Evolutionary conservation across 495 filamentous ascomycete genomes (phyloP), one percentile per base, ranked within the genome.

Genomic region (Penicillium robsamsonii): DNA sequence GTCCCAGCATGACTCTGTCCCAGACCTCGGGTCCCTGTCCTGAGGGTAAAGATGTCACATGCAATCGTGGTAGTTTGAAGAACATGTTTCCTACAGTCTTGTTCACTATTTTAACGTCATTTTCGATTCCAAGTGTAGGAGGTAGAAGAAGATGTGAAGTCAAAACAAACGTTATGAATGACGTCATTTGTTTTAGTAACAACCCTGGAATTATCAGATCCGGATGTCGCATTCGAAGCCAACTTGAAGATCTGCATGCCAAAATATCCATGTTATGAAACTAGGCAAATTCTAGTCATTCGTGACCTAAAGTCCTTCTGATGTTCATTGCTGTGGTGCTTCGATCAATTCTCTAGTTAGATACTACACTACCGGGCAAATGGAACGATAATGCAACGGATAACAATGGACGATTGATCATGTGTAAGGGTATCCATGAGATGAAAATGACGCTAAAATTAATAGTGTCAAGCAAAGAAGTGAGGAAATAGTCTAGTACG

Each of bases 121-220:
- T 27, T 27, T 27, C 25, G 25, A 27, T 27, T 27, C 0, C 6
- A 27, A 15, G 33, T 37, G 33, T 7, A 35, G 13, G 20, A 45
- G 11, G 40, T 22, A 22, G 22, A n/a, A 29, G 9, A 31, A 31
- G n/a, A 47, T 3, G 24, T 47, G 45, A 31, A 13, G 45, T 47
- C 27, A 47, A 47, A 46, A 46, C 44, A 46, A 45, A 38, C 15
- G 7, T 38, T 15, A 17, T 3, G 2, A 31, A n/a, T 47, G 45
- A 47, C 25, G 45, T 47, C 45, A 47, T 46, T 1, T 47, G 9
- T 18, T 27, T 27, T 13, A 27, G 17, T 72, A 55, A 10, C 50
- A 58, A 22, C 22, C 22, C 2, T 22, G 22, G 22, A 22, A 52
- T 49, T 18, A 22, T 24, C 20, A 25, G 35, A 37, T 38, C n/a